These are phyloP conservation scores for Aspergillus viridinutans DNA, from an alignment of 2,329 filamentous ascomycete species.

Conservation along the genomic window DNA sequence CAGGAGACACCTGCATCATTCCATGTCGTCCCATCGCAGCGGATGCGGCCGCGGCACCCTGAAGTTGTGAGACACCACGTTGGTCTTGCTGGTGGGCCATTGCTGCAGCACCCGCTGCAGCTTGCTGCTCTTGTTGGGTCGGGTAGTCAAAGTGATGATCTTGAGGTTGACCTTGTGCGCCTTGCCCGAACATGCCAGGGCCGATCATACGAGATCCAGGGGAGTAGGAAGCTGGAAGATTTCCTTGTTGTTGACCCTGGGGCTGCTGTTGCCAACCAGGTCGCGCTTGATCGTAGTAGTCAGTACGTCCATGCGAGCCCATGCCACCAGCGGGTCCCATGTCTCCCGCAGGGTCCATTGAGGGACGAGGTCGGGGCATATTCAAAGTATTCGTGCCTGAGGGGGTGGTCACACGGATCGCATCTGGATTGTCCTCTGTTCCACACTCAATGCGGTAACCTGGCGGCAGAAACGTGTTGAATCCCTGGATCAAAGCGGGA, in stretches of 20 bases:
- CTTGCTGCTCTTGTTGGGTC: slow-evolving; percentile 43
- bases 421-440: slow-evolving; percentile 87
- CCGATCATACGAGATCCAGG: slow-evolving; percentile 37
- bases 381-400: slow-evolving; percentile 95
- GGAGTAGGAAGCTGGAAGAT: slow-evolving; percentile 36
- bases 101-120: slow-evolving; percentile 41
- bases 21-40: slow-evolving; percentile 43
- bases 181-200: slow-evolving; percentile 33
- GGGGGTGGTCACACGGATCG: slow-evolving; percentile 92
- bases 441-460: slow-evolving; percentile 97
- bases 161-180: slow-evolving; percentile 36
- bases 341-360: slow-evolving; percentile 32
- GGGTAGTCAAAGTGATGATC: slow-evolving; percentile 43
- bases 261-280: slow-evolving; percentile 36
- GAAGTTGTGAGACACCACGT: slow-evolving; percentile 61
- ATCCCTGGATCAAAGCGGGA: slow-evolving; percentile 91
- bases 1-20: slow-evolving; percentile 46
- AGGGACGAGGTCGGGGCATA: slow-evolving; percentile 50
- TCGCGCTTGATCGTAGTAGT: slow-evolving; percentile 40
- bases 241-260: slow-evolving; percentile 28
- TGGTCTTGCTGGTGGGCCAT: slow-evolving; percentile 61
- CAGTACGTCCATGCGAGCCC: slow-evolving; percentile 29
- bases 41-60: slow-evolving; percentile 61
- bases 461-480: slow-evolving; percentile 94
- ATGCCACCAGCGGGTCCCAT: slow-evolving; percentile 28